These are phyloP conservation scores for Tausonia pullulans DNA, from an alignment of 1,284 basidiomycete genomes.

Conservation along the genomic window DNA sequence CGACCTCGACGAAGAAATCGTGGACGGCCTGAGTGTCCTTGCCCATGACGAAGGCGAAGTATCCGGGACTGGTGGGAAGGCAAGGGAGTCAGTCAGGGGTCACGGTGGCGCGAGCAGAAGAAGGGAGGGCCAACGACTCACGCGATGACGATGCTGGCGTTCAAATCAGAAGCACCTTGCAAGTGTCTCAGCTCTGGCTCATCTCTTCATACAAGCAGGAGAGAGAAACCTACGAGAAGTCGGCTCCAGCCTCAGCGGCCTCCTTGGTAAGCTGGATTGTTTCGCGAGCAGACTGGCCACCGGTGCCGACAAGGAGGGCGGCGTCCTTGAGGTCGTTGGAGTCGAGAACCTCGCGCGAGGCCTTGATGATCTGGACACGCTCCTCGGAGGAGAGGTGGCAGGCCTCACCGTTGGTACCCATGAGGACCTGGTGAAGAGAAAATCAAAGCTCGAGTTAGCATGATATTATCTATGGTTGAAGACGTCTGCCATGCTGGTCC, in stretches of 20 bases:
- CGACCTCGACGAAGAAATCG: constrained; percentile 47
- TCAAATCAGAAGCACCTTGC: constrained; percentile 44
- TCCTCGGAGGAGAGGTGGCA: constrained; percentile 57
- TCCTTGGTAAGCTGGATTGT: constrained; percentile 67
- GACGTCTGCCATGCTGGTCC: no score
- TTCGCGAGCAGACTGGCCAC: constrained; percentile 66
- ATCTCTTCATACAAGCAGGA: constrained; percentile 43
- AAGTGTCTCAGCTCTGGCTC: constrained; percentile 49
- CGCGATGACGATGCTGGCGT: constrained; percentile 50
- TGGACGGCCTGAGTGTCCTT: constrained; percentile 37
- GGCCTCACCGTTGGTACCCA: constrained; percentile 39
- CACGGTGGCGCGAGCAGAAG: not conserved
- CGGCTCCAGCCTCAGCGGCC: constrained; percentile 68
- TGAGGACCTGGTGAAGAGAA: constrained; percentile 23
- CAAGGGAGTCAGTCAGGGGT: not conserved
- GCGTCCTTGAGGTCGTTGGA: constrained; percentile 55
- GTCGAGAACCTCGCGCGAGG: constrained; percentile 63
- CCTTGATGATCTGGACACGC: constrained; percentile 50
- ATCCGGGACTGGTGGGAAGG: constrained; percentile 34
- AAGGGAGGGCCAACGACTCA: constrained; percentile 24
- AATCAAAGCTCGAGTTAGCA: not conserved
- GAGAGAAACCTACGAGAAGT: constrained; percentile 60
- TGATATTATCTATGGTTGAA: not conserved
- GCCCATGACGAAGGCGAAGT: constrained; percentile 39
- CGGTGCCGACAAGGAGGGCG: constrained; percentile 73